These are phyloP conservation scores for Scutellaria barbata DNA, from an alignment of 257 asterid species.

Conservation along the genomic window DNA sequence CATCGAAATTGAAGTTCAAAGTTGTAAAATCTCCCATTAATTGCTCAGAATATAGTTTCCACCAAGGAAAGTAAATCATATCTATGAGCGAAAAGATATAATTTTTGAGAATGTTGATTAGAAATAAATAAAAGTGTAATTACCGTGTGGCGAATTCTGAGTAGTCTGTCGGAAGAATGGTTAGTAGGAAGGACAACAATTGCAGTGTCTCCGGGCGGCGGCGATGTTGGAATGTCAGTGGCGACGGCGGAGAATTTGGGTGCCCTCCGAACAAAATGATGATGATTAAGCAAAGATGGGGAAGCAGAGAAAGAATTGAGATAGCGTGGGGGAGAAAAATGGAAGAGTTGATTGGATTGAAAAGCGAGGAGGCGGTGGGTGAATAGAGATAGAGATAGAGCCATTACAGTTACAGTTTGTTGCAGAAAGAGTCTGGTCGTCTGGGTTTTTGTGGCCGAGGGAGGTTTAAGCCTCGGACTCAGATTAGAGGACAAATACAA, in stretches of 20 bases:
- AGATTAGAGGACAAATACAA: no score
- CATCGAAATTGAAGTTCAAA: no score
- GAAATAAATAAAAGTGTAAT: not conserved
- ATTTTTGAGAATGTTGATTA: not conserved
- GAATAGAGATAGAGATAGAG: constrained; percentile 43
- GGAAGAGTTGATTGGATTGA: constrained; percentile 35
- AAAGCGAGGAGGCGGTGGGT: constrained; percentile 41
- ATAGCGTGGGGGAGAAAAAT: constrained; percentile 39
- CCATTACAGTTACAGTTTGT: constrained; percentile 36
- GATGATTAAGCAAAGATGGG: constrained; percentile 31
- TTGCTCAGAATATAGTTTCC: not conserved
- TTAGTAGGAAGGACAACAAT: constrained; percentile 73
- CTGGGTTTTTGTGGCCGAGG: constrained; percentile 5
- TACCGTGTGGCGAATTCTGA: constrained; percentile 90
- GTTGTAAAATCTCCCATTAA: not conserved
- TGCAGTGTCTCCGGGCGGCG: constrained; percentile 19
- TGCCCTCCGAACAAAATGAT: constrained; percentile 32
- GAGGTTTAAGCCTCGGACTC: constrained; percentile 46
- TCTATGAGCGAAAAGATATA: not conserved
- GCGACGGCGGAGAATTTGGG: constrained; percentile 57
- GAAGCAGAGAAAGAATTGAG: constrained; percentile 26
- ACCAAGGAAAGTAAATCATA: constrained; percentile 16
- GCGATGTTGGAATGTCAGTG: constrained; percentile 50
- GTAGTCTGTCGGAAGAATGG: constrained; percentile 74
- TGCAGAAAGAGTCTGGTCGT: not conserved